phyloP scores from a whole-genome alignment of 108 stramenopile species.

The Skeletonema marinoi region DNA sequence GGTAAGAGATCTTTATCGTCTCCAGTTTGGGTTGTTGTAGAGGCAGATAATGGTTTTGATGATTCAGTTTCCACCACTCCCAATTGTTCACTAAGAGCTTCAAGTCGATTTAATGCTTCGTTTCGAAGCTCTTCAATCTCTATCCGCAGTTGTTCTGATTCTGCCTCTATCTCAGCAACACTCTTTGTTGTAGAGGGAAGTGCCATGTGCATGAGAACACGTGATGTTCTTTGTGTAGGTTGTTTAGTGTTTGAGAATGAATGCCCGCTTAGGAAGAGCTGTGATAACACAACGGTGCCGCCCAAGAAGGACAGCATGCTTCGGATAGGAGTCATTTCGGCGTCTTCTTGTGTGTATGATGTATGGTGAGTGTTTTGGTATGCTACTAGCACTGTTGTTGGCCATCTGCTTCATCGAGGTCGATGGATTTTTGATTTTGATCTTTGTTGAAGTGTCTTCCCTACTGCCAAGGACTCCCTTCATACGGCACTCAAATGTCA shows the following conservation, averaged over 20 bases:
- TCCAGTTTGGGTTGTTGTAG: conserved; percentile 1
- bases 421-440: no score
- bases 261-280: background rate
- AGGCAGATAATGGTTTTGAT: background rate
- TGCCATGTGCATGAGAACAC: conserved; percentile 1
- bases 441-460: no score
- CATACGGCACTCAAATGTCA: background rate
- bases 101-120: conserved; percentile 64
- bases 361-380: background rate
- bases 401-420: no score
- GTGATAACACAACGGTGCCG: background rate
- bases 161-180: conserved; percentile 41
- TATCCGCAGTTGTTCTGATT: conserved; percentile 48
- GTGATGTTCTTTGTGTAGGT: background rate
- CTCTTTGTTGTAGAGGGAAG: background rate
- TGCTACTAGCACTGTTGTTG: no score
- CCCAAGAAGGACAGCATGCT: background rate
- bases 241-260: background rate
- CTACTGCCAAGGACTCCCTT: background rate
- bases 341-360: background rate
- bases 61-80: background rate
- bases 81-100: conserved; percentile 53
- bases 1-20: conserved; percentile 19
- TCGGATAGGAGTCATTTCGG: background rate
- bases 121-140: conserved; percentile 67